Percentiles rank a stretch among this genome's conserved stretches.
Conservation (phyloP, 2,329 filamentous ascomycete species). For the Rachicladosporium sp. region DNA sequence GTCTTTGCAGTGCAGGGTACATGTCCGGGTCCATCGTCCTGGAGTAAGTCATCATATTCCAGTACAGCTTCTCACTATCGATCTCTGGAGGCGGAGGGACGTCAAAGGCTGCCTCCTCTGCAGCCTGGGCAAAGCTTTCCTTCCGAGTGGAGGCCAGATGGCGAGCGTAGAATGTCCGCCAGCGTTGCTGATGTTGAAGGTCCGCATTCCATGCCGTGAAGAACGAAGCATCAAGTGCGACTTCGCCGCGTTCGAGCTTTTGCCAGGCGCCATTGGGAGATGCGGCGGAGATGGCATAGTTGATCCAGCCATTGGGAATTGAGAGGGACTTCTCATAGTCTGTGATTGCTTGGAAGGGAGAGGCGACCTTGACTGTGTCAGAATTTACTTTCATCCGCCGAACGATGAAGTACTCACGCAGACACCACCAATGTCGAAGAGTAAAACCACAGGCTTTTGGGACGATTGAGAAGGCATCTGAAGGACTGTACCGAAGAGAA, state of each 20-base stretch:
- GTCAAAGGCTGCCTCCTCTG: slow-evolving; percentile 17
- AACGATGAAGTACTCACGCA: slow-evolving; percentile 47
- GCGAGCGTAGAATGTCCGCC: slow-evolving; percentile 46
- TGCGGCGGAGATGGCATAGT: slow-evolving; percentile 71
- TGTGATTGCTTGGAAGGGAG: slow-evolving; percentile 84
- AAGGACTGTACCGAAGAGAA: slow-evolving; percentile 12
- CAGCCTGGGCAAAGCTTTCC: slow-evolving; percentile 31
- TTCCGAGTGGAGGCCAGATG: slow-evolving; percentile 13
- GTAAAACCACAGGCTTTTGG: slow-evolving; percentile 52
- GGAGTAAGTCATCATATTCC: slow-evolving; percentile 75
- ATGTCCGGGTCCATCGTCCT: slow-evolving; percentile 70
- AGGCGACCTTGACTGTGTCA: slow-evolving; percentile 53
- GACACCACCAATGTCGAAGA: slow-evolving; percentile 95
- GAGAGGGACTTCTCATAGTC: slow-evolving; percentile 68
- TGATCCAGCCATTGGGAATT: slow-evolving; percentile 83
- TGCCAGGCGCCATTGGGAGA: slow-evolving; percentile 79
- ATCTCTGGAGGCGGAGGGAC: slow-evolving; percentile 56
- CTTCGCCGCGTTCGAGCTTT: slow-evolving; percentile 70
- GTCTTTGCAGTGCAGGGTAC: slow-evolving; percentile 63
- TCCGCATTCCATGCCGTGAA: slow-evolving; percentile 66
- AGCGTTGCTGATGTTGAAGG: slow-evolving; percentile 52
- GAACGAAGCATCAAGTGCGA: slow-evolving; percentile 61
- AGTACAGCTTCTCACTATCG: slow-evolving; percentile 70
- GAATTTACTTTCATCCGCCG: background rate
- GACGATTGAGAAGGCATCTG: slow-evolving; percentile 11